A percentile compares a stretch with the other conserved stretches of the same genome.
These are phyloP conservation scores for Jacaranda copaia DNA, from an alignment of 257 asterid species.

Conservation along the genomic window DNA sequence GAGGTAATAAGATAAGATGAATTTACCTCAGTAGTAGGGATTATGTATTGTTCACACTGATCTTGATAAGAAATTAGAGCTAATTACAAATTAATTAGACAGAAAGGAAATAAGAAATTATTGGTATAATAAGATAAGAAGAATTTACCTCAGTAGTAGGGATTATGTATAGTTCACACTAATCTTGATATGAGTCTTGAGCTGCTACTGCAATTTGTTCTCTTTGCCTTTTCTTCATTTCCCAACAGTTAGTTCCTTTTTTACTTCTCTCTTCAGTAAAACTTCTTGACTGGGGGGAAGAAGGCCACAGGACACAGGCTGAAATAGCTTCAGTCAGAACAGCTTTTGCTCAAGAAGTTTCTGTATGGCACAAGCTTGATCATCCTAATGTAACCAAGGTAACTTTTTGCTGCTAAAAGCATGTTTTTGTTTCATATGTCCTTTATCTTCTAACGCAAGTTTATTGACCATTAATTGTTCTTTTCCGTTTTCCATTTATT, in stretches of 20 bases:
- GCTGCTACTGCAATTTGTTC: neutral
- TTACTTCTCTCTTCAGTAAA: constrained; percentile 55
- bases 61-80: neutral
- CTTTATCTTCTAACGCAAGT: constrained; percentile 6
- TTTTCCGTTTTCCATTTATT: neutral
- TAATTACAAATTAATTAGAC: neutral
- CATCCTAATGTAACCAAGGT: constrained; percentile 96
- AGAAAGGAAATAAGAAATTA: neutral
- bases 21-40: neutral
- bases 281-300: constrained; percentile 93
- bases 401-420: constrained; percentile 18
- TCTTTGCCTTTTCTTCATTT: constrained; percentile 4
- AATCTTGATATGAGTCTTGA: neutral
- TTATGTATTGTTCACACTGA: neutral
- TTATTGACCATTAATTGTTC: neutral
- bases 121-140: neutral
- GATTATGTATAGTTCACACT: neutral
- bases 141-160: neutral
- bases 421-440: neutral
- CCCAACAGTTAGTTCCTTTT: neutral
- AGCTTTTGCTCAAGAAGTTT: constrained; percentile 84
- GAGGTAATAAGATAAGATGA: neutral
- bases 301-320: constrained; percentile 68
- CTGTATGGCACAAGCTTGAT: constrained; percentile 92
- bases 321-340: constrained; percentile 74